phyloP scores from a whole-genome alignment of 768 basidiomycete genomes.

The Boletus eberwhitei region DNA sequence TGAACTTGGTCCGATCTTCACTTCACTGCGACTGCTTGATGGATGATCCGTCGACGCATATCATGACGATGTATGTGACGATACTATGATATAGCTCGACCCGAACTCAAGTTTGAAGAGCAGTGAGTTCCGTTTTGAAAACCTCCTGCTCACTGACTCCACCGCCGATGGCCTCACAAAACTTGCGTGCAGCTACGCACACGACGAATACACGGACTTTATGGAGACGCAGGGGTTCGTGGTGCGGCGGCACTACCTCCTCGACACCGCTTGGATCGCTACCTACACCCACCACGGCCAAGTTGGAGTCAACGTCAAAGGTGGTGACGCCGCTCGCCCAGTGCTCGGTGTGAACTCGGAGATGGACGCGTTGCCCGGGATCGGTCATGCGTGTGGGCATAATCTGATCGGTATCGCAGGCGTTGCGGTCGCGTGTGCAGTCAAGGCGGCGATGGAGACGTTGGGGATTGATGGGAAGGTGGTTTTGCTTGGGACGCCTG shows the following conservation, averaged over 20 bases:
- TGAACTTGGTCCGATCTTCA: background rate
- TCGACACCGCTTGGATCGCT: conserved; percentile 76
- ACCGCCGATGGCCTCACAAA: background rate
- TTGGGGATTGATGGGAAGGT: conserved; percentile 64
- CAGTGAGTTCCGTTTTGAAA: conserved; percentile 36
- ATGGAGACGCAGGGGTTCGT: conserved; percentile 64
- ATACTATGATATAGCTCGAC: conserved; percentile 53
- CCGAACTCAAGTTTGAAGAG: conserved; percentile 69
- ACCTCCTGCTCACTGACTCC: too few species aligned
- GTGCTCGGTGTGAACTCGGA: conserved; percentile 74
- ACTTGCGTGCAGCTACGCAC: conserved; percentile 42
- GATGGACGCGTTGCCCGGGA: conserved; percentile 59
- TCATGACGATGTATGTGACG: background rate
- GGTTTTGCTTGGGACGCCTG: conserved; percentile 74
- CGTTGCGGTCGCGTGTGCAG: conserved; percentile 65
- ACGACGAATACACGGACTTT: conserved; percentile 66
- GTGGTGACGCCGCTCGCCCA: background rate
- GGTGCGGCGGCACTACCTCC: conserved; percentile 55
- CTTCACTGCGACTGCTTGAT: too few species aligned
- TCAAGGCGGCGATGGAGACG: conserved; percentile 57
- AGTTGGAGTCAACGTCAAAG: background rate
- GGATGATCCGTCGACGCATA: background rate
- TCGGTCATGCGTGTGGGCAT: conserved; percentile 77
- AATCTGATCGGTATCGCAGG: conserved; percentile 77
- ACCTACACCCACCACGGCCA: conserved; percentile 45